phyloP scores from a whole-genome alignment of 306 rosid genomes.

The Citrullus colocynthis region DNA sequence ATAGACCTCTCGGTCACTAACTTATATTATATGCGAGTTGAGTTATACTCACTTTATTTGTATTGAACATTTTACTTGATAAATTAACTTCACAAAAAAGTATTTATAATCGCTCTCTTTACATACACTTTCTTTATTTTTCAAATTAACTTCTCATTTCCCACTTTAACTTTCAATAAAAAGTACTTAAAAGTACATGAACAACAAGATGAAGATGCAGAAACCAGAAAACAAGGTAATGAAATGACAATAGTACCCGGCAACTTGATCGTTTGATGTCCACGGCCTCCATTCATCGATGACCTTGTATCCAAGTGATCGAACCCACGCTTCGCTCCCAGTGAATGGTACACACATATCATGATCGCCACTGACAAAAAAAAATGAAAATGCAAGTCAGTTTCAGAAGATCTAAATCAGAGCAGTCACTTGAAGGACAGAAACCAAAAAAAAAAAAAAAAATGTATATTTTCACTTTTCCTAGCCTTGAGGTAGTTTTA shows the following conservation, averaged over 20 bases:
- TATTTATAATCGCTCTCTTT: no score
- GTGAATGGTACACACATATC: slow-evolving; percentile 93
- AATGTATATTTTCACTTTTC: not conserved
- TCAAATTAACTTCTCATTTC: no score
- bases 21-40: no score
- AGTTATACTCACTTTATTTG: no score
- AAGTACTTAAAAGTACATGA: not conserved
- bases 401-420: not conserved
- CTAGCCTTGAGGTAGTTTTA: not conserved
- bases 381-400: not conserved
- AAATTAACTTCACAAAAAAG: not conserved
- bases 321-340: slow-evolving; percentile 79
- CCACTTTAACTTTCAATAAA: no score
- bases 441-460: not conserved
- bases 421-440: not conserved
- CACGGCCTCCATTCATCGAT: slow-evolving; percentile 87
- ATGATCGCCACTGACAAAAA: slow-evolving; percentile 68
- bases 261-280: slow-evolving; percentile 62
- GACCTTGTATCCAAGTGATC: slow-evolving; percentile 62
- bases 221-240: slow-evolving; percentile 1
- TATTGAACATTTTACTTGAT: no score
- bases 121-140: not conserved
- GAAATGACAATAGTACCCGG: slow-evolving; percentile 36
- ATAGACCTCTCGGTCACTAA: no score
- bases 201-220: not conserved